phyloP scores from a whole-genome alignment of 2,329 filamentous ascomycete species.

The Zasmidium angulare region DNA sequence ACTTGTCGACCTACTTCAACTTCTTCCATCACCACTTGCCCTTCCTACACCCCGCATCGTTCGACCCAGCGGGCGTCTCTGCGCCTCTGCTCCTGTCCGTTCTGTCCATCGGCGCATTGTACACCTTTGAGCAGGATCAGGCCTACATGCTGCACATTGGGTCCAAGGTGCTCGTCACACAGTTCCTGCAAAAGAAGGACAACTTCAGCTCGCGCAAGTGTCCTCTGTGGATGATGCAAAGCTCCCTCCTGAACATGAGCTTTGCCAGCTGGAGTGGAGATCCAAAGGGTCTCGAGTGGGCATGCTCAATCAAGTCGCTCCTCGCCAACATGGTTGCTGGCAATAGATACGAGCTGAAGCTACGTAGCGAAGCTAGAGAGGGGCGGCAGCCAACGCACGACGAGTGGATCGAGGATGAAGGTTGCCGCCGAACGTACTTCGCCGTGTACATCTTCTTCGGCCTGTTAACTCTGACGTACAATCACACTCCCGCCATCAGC shows the following conservation, averaged over 20 bases:
- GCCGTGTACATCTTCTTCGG: slow-evolving; percentile 99
- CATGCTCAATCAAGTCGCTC: slow-evolving; percentile 96
- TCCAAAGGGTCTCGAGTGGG: slow-evolving; percentile 96
- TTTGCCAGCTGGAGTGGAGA: slow-evolving; percentile 99
- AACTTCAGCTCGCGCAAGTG: slow-evolving; percentile 98
- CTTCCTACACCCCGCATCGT: slow-evolving; percentile 90
- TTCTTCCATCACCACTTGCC: slow-evolving; percentile 96
- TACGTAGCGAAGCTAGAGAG: slow-evolving; percentile 84
- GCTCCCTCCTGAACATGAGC: slow-evolving; percentile 94
- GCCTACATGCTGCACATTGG: slow-evolving; percentile 97
- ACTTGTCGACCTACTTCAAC: slow-evolving; percentile 93
- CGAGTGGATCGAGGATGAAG: slow-evolving; percentile 97
- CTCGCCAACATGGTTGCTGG: slow-evolving; percentile 98
- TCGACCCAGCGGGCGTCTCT: slow-evolving; percentile 75
- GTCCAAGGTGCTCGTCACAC: slow-evolving; percentile 94
- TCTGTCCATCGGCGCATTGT: slow-evolving; percentile 90
- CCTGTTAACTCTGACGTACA: slow-evolving; percentile 90
- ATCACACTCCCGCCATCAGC: slow-evolving; percentile 95
- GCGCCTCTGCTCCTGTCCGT: slow-evolving; percentile 84
- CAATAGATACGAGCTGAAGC: slow-evolving; percentile 92
- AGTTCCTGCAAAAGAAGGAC: slow-evolving; percentile 96
- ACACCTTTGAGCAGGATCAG: slow-evolving; percentile 95
- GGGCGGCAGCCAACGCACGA: slow-evolving; percentile 72
- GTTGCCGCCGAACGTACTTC: slow-evolving; percentile 94
- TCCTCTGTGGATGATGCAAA: slow-evolving; percentile 97